Conservation (phyloP, 345 rosid species). For the Gossypium bickii region DNA sequence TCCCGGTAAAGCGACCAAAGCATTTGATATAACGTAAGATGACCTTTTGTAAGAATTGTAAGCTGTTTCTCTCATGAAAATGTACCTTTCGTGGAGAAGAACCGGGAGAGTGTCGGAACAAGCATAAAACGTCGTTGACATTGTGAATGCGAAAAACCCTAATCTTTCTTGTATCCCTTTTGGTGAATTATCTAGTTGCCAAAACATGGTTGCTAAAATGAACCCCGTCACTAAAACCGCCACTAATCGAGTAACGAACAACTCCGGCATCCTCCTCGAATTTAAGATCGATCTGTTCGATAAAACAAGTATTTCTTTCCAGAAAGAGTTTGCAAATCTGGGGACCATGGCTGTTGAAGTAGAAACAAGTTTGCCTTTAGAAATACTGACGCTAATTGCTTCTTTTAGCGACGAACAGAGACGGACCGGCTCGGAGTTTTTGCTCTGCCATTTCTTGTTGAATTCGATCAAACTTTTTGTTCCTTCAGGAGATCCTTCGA, state of each 20-base stretch:
- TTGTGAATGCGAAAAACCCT: conserved; percentile 89
- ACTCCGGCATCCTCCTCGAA: conserved; percentile 69
- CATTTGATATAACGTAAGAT: conserved; percentile 77
- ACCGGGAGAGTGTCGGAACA: conserved; percentile 91
- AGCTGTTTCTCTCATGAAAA: conserved; percentile 95
- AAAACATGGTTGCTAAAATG: conserved; percentile 76
- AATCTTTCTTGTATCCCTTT: conserved; percentile 81
- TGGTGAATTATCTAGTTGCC: conserved; percentile 82
- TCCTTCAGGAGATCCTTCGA: conserved; percentile 86
- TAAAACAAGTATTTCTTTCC: conserved; percentile 72
- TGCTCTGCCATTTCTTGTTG: conserved; percentile 66
- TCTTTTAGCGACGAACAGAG: conserved; percentile 65
- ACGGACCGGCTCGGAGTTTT: conserved; percentile 29
- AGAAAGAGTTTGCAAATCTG: conserved; percentile 73
- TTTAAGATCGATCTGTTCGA: conserved; percentile 61
- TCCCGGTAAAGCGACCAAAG: conserved; percentile 50
- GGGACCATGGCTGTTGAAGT: conserved; percentile 56
- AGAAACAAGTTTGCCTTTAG: conserved; percentile 79
- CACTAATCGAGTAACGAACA: conserved; percentile 65
- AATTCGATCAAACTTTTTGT: conserved; percentile 73
- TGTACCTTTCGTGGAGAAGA: conserved; percentile 88
- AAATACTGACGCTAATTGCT: conserved; percentile 87
- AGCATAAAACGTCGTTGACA: conserved; percentile 95
- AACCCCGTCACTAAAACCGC: conserved; percentile 82
- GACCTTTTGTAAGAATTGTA: conserved; percentile 81